Evolutionary conservation across 345 rosid genomes (phyloP).

Genomic region (Populus nigra): DNA sequence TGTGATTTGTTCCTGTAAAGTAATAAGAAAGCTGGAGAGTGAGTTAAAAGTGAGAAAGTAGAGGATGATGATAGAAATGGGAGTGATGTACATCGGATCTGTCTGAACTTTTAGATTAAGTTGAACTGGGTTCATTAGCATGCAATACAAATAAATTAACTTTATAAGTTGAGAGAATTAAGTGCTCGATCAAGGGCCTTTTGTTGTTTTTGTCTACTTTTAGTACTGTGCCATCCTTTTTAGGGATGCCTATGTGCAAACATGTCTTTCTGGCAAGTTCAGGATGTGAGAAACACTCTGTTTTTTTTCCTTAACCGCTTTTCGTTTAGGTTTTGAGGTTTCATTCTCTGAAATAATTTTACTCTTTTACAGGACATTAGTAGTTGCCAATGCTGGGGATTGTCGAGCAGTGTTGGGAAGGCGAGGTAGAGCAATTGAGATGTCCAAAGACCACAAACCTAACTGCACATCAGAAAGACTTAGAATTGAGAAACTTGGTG

Average conservation of each 20-base stretch:
- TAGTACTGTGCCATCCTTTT: neutral
- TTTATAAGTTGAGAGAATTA: neutral
- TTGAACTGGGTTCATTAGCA: neutral
- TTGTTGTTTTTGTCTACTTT: neutral
- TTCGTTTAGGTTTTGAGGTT: neutral
- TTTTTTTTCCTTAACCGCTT: neutral
- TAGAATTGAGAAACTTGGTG: slow-evolving; percentile 90
- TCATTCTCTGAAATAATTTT: neutral
- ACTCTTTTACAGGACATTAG: slow-evolving; percentile 50
- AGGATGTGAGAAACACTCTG: neutral
- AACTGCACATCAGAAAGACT: slow-evolving; percentile 62
- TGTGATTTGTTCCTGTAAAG: neutral
- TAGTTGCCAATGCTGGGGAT: slow-evolving; percentile 94
- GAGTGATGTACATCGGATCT: neutral
- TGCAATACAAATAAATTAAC: neutral
- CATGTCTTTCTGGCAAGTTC: neutral
- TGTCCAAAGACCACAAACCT: slow-evolving; percentile 96
- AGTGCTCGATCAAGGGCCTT: neutral
- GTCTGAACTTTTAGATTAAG: neutral
- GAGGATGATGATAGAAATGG: neutral
- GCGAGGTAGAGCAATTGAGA: slow-evolving; percentile 86
- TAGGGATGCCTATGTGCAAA: neutral
- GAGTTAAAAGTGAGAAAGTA: neutral
- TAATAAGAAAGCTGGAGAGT: neutral
- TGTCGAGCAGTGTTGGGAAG: slow-evolving; percentile 92